A percentile compares a stretch with the other conserved stretches of the same genome.
Evolutionary conservation across 2,329 filamentous ascomycete genomes (phyloP).

Genomic region (Phialophora tarda): DNA sequence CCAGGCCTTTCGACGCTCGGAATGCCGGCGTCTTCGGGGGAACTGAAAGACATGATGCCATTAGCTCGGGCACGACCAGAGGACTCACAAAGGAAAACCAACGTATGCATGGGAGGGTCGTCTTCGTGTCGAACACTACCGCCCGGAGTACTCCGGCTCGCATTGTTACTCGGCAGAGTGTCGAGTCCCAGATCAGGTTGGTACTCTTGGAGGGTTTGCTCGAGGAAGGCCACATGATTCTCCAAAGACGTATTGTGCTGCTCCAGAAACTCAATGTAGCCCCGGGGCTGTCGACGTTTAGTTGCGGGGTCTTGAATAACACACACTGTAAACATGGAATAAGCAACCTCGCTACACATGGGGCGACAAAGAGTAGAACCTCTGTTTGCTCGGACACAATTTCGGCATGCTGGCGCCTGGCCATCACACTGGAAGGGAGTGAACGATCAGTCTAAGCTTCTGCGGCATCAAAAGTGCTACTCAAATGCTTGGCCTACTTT

Average conservation of each 20-base stretch:
- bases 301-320: slow-evolving; percentile 27
- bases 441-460: too few species aligned
- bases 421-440: slow-evolving; percentile 20
- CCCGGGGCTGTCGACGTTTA: slow-evolving; percentile 25
- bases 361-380: slow-evolving; percentile 7
- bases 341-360: neutral
- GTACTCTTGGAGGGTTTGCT: slow-evolving; percentile 7
- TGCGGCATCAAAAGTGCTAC: neutral
- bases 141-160: neutral
- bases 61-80: neutral
- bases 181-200: slow-evolving; percentile 10
- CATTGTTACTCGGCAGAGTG: neutral
- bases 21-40: neutral
- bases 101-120: too few species aligned
- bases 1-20: neutral
- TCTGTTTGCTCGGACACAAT: slow-evolving; percentile 27
- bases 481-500: slow-evolving; percentile 9
- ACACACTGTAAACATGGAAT: slow-evolving; percentile 14
- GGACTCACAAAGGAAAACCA: neutral
- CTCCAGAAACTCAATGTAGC: slow-evolving; percentile 26
- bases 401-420: slow-evolving; percentile 21
- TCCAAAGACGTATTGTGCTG: slow-evolving; percentile 25
- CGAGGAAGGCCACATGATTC: slow-evolving; percentile 25
- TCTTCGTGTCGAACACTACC: neutral
- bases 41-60: neutral